phyloP scores from a whole-genome alignment of 768 basidiomycete species.

The Agaricus subrufescens region DNA sequence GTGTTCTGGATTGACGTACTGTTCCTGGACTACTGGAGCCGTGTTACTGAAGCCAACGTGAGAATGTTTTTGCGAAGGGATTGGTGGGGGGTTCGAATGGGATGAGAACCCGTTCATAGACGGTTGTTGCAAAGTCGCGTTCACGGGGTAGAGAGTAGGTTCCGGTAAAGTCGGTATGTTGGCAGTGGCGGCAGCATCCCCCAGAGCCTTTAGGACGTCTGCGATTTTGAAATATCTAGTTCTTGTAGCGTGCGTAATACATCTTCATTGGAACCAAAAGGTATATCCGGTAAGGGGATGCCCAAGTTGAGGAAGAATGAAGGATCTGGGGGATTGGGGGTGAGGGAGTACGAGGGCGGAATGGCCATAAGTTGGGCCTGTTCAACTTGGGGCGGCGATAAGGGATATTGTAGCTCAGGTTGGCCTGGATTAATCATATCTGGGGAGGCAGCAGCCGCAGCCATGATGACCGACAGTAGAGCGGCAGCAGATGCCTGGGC shows the following conservation, averaged over 20 bases:
- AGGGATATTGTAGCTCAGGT: conserved; percentile 2
- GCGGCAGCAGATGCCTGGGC: conserved; percentile 49
- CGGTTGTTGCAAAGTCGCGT: conserved; percentile 21
- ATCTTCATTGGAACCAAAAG: conserved; percentile 62
- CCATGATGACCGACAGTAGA: conserved; percentile 61
- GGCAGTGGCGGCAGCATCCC: conserved; percentile 48
- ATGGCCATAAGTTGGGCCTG: conserved; percentile 25
- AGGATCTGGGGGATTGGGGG: conserved; percentile 13
- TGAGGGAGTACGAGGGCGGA: conserved; percentile 16
- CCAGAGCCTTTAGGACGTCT: conserved; percentile 58
- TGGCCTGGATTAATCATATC: conserved; percentile 1
- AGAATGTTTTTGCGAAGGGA: conserved; percentile 2
- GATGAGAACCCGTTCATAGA: conserved; percentile 37
- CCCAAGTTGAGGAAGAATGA: conserved; percentile 12
- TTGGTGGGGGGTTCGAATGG: conserved; percentile 30
- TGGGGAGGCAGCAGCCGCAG: conserved; percentile 52
- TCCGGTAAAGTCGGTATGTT: conserved; percentile 26
- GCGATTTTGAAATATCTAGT: conserved; percentile 71
- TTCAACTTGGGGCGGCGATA: background rate
- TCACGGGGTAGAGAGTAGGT: conserved; percentile 17
- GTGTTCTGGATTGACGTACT: conserved; percentile 48
- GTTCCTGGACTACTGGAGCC: conserved; percentile 19
- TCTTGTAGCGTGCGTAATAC: conserved; percentile 70
- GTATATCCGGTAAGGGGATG: conserved; percentile 30
- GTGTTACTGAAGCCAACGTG: background rate